Evolutionary conservation across 768 basidiomycete species (phyloP).

Genomic region (Trametes cinnabarina): DNA sequence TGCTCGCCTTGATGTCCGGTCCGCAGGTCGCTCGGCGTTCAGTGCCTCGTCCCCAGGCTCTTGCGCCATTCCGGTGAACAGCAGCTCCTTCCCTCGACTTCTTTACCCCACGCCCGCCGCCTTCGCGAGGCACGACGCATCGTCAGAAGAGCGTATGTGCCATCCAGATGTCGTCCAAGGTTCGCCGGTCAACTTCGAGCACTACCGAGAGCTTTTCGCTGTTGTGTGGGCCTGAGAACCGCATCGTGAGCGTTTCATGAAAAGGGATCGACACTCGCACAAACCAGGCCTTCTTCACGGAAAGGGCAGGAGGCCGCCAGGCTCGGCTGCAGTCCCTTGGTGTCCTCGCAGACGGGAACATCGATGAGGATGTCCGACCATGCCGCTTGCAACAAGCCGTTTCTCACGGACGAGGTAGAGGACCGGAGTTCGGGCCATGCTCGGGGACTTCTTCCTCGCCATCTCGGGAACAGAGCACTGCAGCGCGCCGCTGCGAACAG

Average conservation of each 20-base stretch:
- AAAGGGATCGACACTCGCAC: constrained; percentile 8
- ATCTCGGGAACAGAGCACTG: neutral
- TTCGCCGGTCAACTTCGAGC: neutral
- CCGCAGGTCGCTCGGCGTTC: constrained; percentile 8
- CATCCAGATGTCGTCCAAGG: neutral
- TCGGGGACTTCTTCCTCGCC: neutral
- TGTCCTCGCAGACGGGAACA: constrained; percentile 3
- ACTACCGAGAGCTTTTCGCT: neutral
- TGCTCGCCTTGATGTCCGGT: neutral
- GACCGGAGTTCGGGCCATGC: constrained; percentile 6
- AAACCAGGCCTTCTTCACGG: constrained; percentile 3
- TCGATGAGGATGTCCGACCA: constrained; percentile 1
- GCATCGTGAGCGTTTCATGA: neutral
- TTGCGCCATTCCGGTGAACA: neutral
- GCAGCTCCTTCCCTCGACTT: neutral
- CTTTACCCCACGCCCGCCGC: neutral
- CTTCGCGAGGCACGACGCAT: neutral
- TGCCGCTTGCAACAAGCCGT: neutral
- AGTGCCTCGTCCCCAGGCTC: constrained; percentile 4
- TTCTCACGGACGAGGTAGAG: constrained; percentile 1
- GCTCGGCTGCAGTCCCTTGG: neutral
- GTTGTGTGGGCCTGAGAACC: constrained; percentile 5
- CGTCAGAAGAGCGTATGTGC: neutral
- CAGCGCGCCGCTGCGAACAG: neutral
- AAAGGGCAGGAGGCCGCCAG: neutral